Conservation (phyloP, 768 basidiomycete genomes). For the Boletus pseudopeckii region DNA sequence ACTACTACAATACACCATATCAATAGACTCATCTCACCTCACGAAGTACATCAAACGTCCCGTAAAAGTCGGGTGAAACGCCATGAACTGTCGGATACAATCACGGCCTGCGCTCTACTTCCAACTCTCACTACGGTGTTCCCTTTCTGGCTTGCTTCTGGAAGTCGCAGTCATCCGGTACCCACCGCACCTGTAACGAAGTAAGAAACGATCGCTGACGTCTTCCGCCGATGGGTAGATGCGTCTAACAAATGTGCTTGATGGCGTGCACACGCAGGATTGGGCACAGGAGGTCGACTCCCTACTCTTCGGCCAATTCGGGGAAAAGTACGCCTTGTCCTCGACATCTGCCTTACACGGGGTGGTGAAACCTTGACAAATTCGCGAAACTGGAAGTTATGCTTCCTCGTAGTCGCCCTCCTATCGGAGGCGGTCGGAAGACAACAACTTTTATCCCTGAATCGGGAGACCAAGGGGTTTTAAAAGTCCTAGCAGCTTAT, state of each 20-base stretch:
- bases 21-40: conserved; percentile 10
- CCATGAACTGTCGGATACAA: neutral
- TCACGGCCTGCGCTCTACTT: neutral
- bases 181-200: neutral
- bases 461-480: neutral
- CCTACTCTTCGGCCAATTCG: neutral
- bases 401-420: neutral
- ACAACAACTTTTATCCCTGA: neutral
- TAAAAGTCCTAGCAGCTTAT: neutral
- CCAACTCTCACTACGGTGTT: neutral
- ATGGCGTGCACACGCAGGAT: neutral
- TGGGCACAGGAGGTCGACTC: neutral
- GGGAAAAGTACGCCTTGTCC: neutral
- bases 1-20: neutral
- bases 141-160: neutral
- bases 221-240: neutral
- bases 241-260: too few species aligned
- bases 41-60: neutral
- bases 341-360: too few species aligned
- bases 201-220: neutral
- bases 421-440: neutral
- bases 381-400: neutral
- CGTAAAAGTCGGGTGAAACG: neutral
- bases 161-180: too few species aligned
- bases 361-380: neutral